Evolutionary conservation across 2,329 filamentous ascomycete species (phyloP).

Genomic region (Malbranchea zuffiana): DNA sequence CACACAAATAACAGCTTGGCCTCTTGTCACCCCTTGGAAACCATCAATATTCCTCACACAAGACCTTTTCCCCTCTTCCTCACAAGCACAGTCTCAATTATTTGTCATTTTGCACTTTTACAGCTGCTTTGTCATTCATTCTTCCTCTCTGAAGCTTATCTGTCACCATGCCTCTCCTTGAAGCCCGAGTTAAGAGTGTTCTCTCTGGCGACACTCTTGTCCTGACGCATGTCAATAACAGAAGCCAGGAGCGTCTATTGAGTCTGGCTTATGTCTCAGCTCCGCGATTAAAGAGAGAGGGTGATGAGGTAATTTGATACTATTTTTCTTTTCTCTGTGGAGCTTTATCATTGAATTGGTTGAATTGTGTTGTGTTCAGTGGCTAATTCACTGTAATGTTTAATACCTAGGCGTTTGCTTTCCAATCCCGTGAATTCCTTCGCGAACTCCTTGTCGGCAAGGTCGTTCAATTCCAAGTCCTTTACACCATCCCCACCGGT

Average conservation of each 20-base stretch:
- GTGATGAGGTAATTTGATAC: constrained; percentile 56
- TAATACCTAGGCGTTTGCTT: constrained; percentile 62
- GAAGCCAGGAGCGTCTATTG: constrained; percentile 69
- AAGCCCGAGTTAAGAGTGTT: constrained; percentile 80
- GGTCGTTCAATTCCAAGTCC: constrained; percentile 68
- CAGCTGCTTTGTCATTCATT: not conserved
- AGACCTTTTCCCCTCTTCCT: not conserved
- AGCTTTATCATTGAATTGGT: constrained; percentile 1
- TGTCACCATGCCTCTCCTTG: constrained; percentile 30
- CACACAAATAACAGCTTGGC: constrained; percentile 8
- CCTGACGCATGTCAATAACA: constrained; percentile 69
- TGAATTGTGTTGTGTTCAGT: not conserved
- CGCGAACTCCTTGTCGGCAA: constrained; percentile 78
- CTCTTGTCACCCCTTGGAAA: not conserved
- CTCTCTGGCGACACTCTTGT: constrained; percentile 88
- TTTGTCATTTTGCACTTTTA: not conserved
- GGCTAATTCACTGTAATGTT: too few species aligned
- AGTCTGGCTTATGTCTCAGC: constrained; percentile 88
- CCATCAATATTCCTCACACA: not conserved
- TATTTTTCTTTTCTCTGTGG: constrained; percentile 1
- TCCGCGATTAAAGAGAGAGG: constrained; percentile 75
- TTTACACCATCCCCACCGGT: constrained; percentile 75
- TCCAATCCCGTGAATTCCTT: constrained; percentile 88
- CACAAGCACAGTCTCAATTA: too few species aligned
- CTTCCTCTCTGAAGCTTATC: not conserved